Evolutionary conservation across 257 asterid genomes (phyloP).

Genomic region (Datura wrightii): DNA sequence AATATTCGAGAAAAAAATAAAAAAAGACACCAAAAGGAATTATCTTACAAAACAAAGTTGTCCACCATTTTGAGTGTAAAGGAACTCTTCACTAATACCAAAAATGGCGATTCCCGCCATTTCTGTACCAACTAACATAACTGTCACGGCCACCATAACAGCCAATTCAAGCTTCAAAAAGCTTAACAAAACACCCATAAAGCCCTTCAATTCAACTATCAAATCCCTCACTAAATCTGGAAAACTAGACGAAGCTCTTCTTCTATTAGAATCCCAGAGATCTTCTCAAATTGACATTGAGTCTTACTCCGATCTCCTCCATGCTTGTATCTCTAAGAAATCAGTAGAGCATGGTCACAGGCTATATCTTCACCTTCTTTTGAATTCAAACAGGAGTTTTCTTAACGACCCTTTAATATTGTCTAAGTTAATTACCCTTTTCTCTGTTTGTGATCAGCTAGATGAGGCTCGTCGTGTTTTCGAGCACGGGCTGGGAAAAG

Average conservation of each 20-base stretch:
- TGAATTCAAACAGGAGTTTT: constrained; percentile 35
- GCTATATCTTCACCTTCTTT: constrained; percentile 49
- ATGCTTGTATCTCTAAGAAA: constrained; percentile 54
- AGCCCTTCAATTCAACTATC: constrained; percentile 41
- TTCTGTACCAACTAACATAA: constrained; percentile 36
- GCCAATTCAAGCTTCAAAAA: constrained; percentile 38
- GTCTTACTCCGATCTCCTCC: constrained; percentile 48
- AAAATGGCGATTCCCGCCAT: constrained; percentile 43
- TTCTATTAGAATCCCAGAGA: constrained; percentile 42
- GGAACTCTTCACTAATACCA: background rate
- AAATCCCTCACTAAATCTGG: constrained; percentile 51
- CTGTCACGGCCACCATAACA: constrained; percentile 45
- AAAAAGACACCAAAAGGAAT: too few species aligned
- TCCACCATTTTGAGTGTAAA: too few species aligned
- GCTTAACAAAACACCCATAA: constrained; percentile 21
- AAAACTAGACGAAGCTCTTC: constrained; percentile 56
- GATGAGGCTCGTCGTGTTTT: constrained; percentile 55
- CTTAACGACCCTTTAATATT: constrained; percentile 45
- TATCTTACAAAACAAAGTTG: too few species aligned
- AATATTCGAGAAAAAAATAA: too few species aligned
- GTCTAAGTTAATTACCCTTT: constrained; percentile 59
- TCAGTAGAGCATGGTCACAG: constrained; percentile 49
- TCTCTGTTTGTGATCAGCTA: constrained; percentile 53
- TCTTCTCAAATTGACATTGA: constrained; percentile 30
- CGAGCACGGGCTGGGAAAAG: constrained; percentile 36